Evolutionary conservation across 805 yeast genomes (phyloP).

Genomic region (Wickerhamiella brachini): DNA sequence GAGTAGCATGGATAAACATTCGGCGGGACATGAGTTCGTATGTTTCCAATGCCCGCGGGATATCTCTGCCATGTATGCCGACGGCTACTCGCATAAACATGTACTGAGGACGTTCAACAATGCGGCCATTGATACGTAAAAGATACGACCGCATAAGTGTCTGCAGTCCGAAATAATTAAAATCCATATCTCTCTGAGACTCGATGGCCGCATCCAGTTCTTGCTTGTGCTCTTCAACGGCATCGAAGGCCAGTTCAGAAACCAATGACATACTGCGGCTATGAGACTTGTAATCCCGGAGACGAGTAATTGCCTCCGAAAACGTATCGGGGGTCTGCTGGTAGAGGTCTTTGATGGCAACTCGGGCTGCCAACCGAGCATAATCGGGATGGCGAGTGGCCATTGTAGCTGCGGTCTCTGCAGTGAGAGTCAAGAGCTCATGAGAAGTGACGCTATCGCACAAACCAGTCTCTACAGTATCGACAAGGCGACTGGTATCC

Average conservation of each 20-base stretch:
- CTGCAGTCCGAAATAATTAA: slow-evolving; percentile 76
- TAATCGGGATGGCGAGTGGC: slow-evolving; percentile 93
- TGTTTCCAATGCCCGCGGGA: slow-evolving; percentile 54
- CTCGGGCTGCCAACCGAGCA: slow-evolving; percentile 69
- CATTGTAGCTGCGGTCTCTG: slow-evolving; percentile 93
- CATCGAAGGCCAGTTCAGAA: slow-evolving; percentile 42
- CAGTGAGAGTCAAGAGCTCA: slow-evolving; percentile 33
- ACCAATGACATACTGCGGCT: slow-evolving; percentile 48
- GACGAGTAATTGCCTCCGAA: slow-evolving; percentile 50
- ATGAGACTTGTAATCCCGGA: slow-evolving; percentile 53
- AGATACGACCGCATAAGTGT: slow-evolving; percentile 73
- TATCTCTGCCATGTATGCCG: slow-evolving; percentile 63
- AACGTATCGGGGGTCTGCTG: slow-evolving; percentile 73
- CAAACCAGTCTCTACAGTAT: slow-evolving; percentile 78
- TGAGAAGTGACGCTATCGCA: slow-evolving; percentile 80
- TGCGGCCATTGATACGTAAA: slow-evolving; percentile 38
- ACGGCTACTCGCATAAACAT: slow-evolving; percentile 77
- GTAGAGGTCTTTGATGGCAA: slow-evolving; percentile 78
- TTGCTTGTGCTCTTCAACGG: slow-evolving; percentile 43
- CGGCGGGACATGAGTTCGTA: slow-evolving; percentile 71
- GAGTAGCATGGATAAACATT: slow-evolving; percentile 84
- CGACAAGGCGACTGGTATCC: slow-evolving; percentile 78
- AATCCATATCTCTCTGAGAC: slow-evolving; percentile 51
- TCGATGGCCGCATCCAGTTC: slow-evolving; percentile 54
- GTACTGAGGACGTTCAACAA: slow-evolving; percentile 80